A percentile compares a stretch with the other conserved stretches of the same genome.
Evolutionary conservation across 805 yeast species (phyloP).

Genomic region (Metschnikowia borealis): DNA sequence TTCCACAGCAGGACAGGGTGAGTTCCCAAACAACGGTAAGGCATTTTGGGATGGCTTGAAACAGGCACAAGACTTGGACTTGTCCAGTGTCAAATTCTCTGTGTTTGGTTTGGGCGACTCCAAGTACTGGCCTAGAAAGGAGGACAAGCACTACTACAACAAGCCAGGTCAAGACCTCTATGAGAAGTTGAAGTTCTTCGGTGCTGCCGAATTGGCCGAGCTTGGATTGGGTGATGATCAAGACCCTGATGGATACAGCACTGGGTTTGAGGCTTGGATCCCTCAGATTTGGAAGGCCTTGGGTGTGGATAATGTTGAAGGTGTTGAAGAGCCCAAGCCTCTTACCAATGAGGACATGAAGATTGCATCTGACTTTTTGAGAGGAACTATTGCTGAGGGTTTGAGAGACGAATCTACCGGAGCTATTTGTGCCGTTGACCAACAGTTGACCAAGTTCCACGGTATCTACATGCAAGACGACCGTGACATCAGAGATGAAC

Average conservation of each 20-base stretch:
- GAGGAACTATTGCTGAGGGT: conserved; percentile 92
- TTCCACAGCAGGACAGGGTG: conserved; percentile 85
- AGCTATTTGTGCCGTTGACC: conserved; percentile 84
- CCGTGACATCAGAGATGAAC: conserved; percentile 89
- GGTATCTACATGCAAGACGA: conserved; percentile 99
- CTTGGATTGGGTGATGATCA: conserved; percentile 95
- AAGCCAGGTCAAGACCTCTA: conserved; percentile 79
- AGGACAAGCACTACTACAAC: conserved; percentile 90
- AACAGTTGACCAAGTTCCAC: conserved; percentile 93
- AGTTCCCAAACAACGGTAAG: conserved; percentile 79
- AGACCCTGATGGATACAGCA: conserved; percentile 91
- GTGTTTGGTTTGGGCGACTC: conserved; percentile 81
- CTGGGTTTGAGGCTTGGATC: conserved; percentile 91
- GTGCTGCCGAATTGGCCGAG: conserved; percentile 69
- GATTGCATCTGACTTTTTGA: conserved; percentile 74
- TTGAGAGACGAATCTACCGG: conserved; percentile 80
- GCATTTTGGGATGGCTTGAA: conserved; percentile 71
- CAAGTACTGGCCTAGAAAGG: conserved; percentile 95
- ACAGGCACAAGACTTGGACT: conserved; percentile 58
- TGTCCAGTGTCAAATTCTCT: conserved; percentile 52
- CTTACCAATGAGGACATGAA: conserved; percentile 96
- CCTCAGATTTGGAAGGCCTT: conserved; percentile 79
- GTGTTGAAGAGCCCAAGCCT: conserved; percentile 85
- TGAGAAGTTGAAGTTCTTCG: conserved; percentile 61
- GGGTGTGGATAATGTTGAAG: conserved; percentile 78